phyloP scores from a whole-genome alignment of 2,329 filamentous ascomycete species.

The Fusarium sp. region DNA sequence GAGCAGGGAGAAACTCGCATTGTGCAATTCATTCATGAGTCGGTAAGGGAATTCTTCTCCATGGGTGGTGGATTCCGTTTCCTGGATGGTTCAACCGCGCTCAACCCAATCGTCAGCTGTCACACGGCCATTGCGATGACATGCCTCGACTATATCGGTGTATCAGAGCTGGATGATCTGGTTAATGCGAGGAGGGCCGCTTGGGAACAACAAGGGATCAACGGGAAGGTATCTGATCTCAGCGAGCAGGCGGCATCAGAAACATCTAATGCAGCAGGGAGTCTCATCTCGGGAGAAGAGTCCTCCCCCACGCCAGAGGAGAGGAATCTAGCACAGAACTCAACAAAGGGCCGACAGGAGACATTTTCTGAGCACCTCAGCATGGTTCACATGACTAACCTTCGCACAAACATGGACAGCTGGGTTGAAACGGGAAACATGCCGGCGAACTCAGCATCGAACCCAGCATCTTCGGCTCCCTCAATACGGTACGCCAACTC shows the following conservation, averaged over 20 bases:
- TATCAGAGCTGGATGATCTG: conserved; percentile 17
- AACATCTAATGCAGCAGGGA: too few species aligned
- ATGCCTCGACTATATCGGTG: conserved; percentile 20
- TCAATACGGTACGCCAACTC: not conserved
- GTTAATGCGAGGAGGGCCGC: not conserved
- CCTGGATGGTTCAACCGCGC: not conserved
- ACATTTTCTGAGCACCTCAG: not conserved
- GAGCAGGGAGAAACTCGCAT: conserved; percentile 22
- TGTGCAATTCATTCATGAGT: conserved; percentile 25
- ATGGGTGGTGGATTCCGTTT: not conserved
- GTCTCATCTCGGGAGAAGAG: too few species aligned
- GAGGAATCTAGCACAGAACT: not conserved
- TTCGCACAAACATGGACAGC: not conserved
- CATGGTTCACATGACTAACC: not conserved
- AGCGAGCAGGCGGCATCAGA: not conserved
- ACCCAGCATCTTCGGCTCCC: not conserved
- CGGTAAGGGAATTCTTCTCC: conserved; percentile 21
- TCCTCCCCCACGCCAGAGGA: not conserved
- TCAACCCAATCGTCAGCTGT: not conserved
- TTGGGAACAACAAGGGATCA: not conserved
- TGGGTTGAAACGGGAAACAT: not conserved
- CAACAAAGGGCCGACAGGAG: not conserved
- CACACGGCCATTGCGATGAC: conserved; percentile 17
- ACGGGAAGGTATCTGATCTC: too few species aligned
- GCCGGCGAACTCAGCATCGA: not conserved